phyloP scores from a whole-genome alignment of 2,329 filamentous ascomycete genomes.

The Diaporthe citri region DNA sequence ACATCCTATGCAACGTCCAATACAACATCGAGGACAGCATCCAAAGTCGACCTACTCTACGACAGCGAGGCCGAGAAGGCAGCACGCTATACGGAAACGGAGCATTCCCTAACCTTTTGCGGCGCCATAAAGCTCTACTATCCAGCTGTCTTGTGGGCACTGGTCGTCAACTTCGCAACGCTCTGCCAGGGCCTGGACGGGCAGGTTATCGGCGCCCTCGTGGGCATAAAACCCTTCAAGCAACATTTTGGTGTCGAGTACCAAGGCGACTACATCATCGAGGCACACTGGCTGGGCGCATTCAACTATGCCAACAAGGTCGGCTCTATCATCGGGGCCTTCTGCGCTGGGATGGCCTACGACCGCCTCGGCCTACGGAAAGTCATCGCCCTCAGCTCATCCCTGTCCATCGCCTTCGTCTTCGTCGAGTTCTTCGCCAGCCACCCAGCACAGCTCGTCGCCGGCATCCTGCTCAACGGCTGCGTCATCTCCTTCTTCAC shows the following conservation, averaged over 20 bases:
- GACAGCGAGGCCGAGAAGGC: slow-evolving; percentile 24
- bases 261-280: slow-evolving; percentile 16
- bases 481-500: slow-evolving; percentile 59
- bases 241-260: slow-evolving; percentile 20
- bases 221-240: slow-evolving; percentile 31
- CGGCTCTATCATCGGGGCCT: slow-evolving; percentile 34
- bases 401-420: slow-evolving; percentile 52
- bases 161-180: slow-evolving; percentile 33
- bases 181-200: slow-evolving; percentile 33
- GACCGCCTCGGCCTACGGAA: slow-evolving; percentile 45
- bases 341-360: slow-evolving; percentile 33
- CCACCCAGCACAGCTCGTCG: slow-evolving; percentile 55
- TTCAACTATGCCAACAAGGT: slow-evolving; percentile 37
- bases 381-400: slow-evolving; percentile 46
- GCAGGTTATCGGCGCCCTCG: slow-evolving; percentile 31
- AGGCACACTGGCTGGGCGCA: slow-evolving; percentile 34
- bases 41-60: background rate
- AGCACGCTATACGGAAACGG: slow-evolving; percentile 1
- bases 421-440: slow-evolving; percentile 61
- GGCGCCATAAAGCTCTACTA: slow-evolving; percentile 32
- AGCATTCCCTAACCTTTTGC: slow-evolving; percentile 30
- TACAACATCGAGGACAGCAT: background rate
- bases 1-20: background rate
- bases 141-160: slow-evolving; percentile 33
- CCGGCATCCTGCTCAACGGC: slow-evolving; percentile 60